A percentile compares a stretch with the other conserved stretches of the same genome.
Evolutionary conservation across 768 basidiomycete genomes (phyloP).

Genomic region (Ramaria sp.): DNA sequence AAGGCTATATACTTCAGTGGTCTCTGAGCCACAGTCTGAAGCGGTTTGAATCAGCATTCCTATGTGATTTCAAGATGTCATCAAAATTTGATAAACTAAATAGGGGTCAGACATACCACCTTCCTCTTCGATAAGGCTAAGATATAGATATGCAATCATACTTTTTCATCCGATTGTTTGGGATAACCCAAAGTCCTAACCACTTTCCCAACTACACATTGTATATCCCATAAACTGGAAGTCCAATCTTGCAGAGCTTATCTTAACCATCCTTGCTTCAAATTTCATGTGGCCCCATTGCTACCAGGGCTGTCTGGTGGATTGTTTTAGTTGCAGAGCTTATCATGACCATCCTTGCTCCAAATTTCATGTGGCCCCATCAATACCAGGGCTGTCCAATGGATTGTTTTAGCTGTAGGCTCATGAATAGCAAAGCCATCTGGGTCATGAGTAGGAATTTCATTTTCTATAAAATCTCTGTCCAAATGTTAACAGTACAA

Average conservation of each 20-base stretch:
- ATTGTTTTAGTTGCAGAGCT: constrained; percentile 18
- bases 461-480: neutral
- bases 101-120: constrained; percentile 14
- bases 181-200: constrained; percentile 23
- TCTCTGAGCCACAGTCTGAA: constrained; percentile 18
- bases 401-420: constrained; percentile 19
- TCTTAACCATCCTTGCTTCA: constrained; percentile 28
- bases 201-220: constrained; percentile 16
- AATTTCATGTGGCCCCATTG: constrained; percentile 20
- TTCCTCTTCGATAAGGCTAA: constrained; percentile 15
- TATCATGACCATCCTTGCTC: constrained; percentile 25
- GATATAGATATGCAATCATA: constrained; percentile 20
- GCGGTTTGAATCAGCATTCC: neutral
- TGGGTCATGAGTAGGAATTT: constrained; percentile 10
- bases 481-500: neutral
- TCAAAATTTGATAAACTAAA: neutral
- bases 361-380: constrained; percentile 24
- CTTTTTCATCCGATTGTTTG: constrained; percentile 19
- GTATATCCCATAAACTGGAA: constrained; percentile 12
- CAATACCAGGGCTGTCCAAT: constrained; percentile 7
- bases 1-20: constrained; percentile 22
- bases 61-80: neutral
- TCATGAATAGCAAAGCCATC: constrained; percentile 19
- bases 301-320: constrained; percentile 7
- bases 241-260: constrained; percentile 18